Conservation (phyloP, 2,329 filamentous ascomycete genomes). For the Tolypocladium ovalisporum region DNA sequence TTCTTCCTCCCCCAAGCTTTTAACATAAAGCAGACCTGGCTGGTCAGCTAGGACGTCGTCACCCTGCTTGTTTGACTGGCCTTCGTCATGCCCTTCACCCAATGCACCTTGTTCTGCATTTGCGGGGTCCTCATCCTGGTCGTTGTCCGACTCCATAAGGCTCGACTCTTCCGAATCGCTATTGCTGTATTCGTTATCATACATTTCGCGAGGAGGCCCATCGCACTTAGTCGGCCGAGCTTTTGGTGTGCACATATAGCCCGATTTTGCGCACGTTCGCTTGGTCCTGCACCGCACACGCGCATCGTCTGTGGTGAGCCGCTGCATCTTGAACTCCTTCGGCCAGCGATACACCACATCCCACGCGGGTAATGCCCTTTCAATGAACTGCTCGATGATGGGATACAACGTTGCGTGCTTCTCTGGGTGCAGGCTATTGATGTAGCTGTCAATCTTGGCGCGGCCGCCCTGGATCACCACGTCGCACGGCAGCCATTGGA, state of each 20-base stretch:
- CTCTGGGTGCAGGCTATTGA: slow-evolving; percentile 41
- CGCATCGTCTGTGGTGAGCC: slow-evolving; percentile 8
- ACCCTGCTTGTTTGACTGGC: too few relatives aligned
- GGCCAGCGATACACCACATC: slow-evolving; percentile 24
- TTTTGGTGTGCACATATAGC: slow-evolving; percentile 5
- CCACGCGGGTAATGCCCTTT: slow-evolving; percentile 32
- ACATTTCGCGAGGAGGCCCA: slow-evolving; percentile 11
- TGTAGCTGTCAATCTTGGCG: slow-evolving; percentile 35
- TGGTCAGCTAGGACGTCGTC: too few relatives aligned
- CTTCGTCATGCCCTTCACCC: too few relatives aligned
- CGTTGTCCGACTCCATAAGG: neutral
- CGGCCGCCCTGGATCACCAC: slow-evolving; percentile 9
- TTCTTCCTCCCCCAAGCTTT: neutral
- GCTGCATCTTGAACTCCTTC: slow-evolving; percentile 13
- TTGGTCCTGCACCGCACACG: slow-evolving; percentile 10
- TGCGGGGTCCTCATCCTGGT: slow-evolving; percentile 4
- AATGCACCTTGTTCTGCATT: too few relatives aligned
- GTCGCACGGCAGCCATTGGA: neutral
- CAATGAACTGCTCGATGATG: slow-evolving; percentile 28
- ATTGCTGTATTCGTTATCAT: slow-evolving; percentile 9
- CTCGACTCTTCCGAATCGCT: slow-evolving; percentile 4
- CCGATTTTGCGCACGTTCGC: slow-evolving; percentile 6
- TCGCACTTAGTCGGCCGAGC: slow-evolving; percentile 13
- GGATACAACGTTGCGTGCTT: slow-evolving; percentile 25
- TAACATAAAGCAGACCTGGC: neutral